phyloP scores from a whole-genome alignment of 2,329 filamentous ascomycete species.

The Botryotinia globosa region DNA sequence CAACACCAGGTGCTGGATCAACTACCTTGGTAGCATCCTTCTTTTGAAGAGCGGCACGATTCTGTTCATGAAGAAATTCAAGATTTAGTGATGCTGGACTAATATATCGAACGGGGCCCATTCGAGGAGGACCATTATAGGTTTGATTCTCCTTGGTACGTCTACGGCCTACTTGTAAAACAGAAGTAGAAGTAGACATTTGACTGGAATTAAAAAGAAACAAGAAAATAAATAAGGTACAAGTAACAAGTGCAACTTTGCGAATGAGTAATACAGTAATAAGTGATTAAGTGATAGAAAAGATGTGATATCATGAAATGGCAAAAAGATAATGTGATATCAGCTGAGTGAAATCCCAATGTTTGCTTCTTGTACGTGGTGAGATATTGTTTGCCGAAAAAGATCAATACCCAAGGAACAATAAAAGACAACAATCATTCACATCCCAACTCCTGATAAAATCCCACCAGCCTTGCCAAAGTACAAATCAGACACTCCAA shows the following conservation, averaged over 20 bases:
- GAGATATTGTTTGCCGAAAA: constrained; percentile 1
- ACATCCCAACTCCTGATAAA: background rate
- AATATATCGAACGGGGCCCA: constrained; percentile 42
- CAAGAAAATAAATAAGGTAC: constrained; percentile 11
- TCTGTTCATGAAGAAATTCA: constrained; percentile 61
- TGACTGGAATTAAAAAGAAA: constrained; percentile 17
- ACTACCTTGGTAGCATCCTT: constrained; percentile 46
- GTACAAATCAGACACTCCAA: background rate
- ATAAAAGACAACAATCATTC: background rate
- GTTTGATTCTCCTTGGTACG: constrained; percentile 33
- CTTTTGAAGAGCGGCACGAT: constrained; percentile 50
- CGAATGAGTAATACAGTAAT: constrained; percentile 4
- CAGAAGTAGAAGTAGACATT: constrained; percentile 27
- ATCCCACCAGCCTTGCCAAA: background rate
- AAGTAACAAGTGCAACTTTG: constrained; percentile 29
- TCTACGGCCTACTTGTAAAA: constrained; percentile 36
- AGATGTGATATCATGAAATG: background rate
- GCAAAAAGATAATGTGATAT: background rate
- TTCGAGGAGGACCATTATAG: constrained; percentile 38
- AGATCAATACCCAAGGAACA: background rate
- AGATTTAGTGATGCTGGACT: constrained; percentile 63
- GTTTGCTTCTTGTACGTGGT: background rate
- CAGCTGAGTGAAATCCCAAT: background rate
- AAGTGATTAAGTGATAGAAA: background rate
- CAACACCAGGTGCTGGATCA: constrained; percentile 46